These are phyloP conservation scores for Emergomyces africanus DNA, from an alignment of 2,329 filamentous ascomycete genomes.

Conservation along the genomic window DNA sequence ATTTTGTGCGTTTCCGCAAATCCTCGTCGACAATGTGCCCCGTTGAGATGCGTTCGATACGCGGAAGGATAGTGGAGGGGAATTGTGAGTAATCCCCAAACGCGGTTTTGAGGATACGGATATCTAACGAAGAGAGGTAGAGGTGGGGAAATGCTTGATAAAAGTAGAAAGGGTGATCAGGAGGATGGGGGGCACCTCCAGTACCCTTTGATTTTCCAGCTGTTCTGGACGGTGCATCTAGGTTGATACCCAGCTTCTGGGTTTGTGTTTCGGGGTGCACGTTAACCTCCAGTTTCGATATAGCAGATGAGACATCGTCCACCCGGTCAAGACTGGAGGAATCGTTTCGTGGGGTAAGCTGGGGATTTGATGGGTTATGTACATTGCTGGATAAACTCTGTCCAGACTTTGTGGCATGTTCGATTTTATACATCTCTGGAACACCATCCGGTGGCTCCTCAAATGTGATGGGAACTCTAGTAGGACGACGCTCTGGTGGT, in stretches of 20 bases:
- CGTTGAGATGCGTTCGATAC: conserved; percentile 78
- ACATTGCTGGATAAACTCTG: conserved; percentile 23
- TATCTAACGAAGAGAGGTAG: conserved; percentile 81
- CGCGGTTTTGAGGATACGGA: conserved; percentile 78
- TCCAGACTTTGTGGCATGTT: conserved; percentile 35
- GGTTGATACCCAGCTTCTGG: neutral
- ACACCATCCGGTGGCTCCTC: conserved; percentile 33
- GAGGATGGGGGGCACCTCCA: conserved; percentile 29
- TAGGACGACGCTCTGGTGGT: conserved; percentile 36
- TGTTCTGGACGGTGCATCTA: conserved; percentile 4
- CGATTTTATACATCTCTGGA: conserved; percentile 40
- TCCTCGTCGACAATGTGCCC: conserved; percentile 80
- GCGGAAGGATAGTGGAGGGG: conserved; percentile 71
- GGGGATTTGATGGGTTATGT: conserved; percentile 8
- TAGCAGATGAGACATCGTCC: conserved; percentile 3
- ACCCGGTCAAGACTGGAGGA: conserved; percentile 4
- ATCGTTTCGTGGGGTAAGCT: neutral
- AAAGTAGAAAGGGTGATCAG: conserved; percentile 59
- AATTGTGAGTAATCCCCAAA: conserved; percentile 75
- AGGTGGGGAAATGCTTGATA: conserved; percentile 80
- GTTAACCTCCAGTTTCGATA: conserved; percentile 8
- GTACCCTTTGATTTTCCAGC: conserved; percentile 17
- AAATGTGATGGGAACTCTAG: conserved; percentile 38
- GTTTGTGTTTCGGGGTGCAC: neutral
- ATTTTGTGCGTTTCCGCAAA: conserved; percentile 71